Conservation (phyloP, 2,329 filamentous ascomycete species). For the Huntiella bhutanensis region DNA sequence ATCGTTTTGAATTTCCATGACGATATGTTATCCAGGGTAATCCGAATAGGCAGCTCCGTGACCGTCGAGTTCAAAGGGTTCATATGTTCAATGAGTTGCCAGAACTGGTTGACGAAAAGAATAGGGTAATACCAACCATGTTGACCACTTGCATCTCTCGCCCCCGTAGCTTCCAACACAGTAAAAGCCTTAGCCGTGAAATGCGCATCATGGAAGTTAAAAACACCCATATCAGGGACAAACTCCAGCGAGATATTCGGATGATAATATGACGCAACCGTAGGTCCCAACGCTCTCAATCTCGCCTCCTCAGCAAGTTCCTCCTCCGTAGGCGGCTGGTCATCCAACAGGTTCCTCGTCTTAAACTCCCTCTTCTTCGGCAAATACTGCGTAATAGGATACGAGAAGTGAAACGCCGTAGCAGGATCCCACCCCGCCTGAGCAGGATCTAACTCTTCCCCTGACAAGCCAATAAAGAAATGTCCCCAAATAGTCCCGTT, state of each 20-base stretch:
- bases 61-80: slow-evolving; percentile 79
- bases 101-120: slow-evolving; percentile 87
- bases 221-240: slow-evolving; percentile 58
- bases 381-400: slow-evolving; percentile 75
- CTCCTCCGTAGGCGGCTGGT: slow-evolving; percentile 20
- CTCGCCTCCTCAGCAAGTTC: slow-evolving; percentile 34
- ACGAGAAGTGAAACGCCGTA: slow-evolving; percentile 65
- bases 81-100: slow-evolving; percentile 89
- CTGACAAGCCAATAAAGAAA: slow-evolving; percentile 68
- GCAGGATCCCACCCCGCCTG: slow-evolving; percentile 51
- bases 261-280: slow-evolving; percentile 77
- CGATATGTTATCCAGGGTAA: slow-evolving; percentile 63
- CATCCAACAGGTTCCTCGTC: slow-evolving; percentile 67
- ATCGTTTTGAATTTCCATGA: slow-evolving; percentile 84
- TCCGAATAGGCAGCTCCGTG: slow-evolving; percentile 58
- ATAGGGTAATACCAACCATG: slow-evolving; percentile 90
- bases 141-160: slow-evolving; percentile 65
- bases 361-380: slow-evolving; percentile 80
- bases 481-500: slow-evolving; percentile 93
- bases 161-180: slow-evolving; percentile 58
- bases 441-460: slow-evolving; percentile 57
- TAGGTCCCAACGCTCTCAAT: slow-evolving; percentile 36
- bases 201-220: slow-evolving; percentile 46
- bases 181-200: slow-evolving; percentile 62
- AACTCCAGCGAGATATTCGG: slow-evolving; percentile 83